These are phyloP conservation scores for Fusarium zealandicum DNA, from an alignment of 2,329 filamentous ascomycete genomes.

Conservation along the genomic window DNA sequence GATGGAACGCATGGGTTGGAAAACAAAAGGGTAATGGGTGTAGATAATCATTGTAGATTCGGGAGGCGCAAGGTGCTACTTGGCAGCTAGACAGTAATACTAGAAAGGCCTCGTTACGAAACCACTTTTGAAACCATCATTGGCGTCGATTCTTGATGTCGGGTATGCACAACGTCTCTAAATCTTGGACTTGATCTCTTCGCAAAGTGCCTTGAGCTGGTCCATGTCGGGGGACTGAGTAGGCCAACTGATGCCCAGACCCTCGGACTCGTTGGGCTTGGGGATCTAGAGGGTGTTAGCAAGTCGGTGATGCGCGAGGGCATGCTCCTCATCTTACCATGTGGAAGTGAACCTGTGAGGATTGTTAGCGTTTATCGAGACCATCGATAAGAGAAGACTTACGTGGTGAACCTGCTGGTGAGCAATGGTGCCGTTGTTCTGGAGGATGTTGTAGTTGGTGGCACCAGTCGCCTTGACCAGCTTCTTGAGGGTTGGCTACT, in stretches of 20 bases:
- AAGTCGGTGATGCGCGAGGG: background rate
- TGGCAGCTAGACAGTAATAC: slow-evolving; percentile 25
- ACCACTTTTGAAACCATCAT: slow-evolving; percentile 8
- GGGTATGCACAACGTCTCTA: slow-evolving; percentile 50
- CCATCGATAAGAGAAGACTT: slow-evolving; percentile 46
- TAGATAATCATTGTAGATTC: slow-evolving; percentile 19
- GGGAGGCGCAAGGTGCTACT: background rate
- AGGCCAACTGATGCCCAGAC: slow-evolving; percentile 83
- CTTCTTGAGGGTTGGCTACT: slow-evolving; percentile 73
- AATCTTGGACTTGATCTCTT: slow-evolving; percentile 91
- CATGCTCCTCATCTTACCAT: slow-evolving; percentile 63
- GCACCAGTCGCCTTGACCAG: slow-evolving; percentile 79
- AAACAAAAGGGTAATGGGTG: slow-evolving; percentile 12
- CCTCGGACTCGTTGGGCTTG: slow-evolving; percentile 85
- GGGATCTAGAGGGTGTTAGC: slow-evolving; percentile 70
- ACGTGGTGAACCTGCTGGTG: slow-evolving; percentile 95
- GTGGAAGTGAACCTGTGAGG: slow-evolving; percentile 83
- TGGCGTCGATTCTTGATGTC: background rate
- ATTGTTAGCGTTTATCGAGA: slow-evolving; percentile 5
- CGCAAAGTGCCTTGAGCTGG: slow-evolving; percentile 77
- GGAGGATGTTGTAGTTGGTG: slow-evolving; percentile 87
- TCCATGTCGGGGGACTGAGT: slow-evolving; percentile 79
- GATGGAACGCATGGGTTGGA: background rate
- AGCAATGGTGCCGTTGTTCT: slow-evolving; percentile 92
- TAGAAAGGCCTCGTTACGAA: slow-evolving; percentile 22